Percentiles rank a stretch among this genome's conserved stretches.
Evolutionary conservation across 225 moss, liverwort and hornwort species (phyloP).

Genomic region (Bryum argenteum): DNA sequence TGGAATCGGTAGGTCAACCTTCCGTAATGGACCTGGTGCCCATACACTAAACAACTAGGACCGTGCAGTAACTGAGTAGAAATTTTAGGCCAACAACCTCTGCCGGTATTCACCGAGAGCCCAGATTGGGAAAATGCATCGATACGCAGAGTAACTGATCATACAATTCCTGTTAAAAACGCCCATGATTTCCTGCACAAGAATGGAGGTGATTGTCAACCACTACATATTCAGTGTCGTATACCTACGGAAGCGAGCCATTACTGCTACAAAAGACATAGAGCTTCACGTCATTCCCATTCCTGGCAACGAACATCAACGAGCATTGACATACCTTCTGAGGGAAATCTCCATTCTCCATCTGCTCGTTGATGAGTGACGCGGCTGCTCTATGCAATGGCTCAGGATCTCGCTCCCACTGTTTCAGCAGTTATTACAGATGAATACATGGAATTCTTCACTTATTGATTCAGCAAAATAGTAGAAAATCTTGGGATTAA

Average conservation of each 20-base stretch:
- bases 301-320: background rate
- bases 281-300: background rate
- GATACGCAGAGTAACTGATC: conserved; percentile 95
- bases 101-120: conserved; percentile 84
- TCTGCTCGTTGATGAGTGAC: conserved; percentile 77
- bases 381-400: conserved; percentile 85
- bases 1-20: background rate
- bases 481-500: background rate
- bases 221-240: background rate
- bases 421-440: conserved; percentile 3
- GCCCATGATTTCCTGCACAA: conserved; percentile 85
- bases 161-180: conserved; percentile 96
- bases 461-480: background rate
- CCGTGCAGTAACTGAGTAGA: background rate
- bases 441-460: background rate
- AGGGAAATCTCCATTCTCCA: conserved; percentile 86
- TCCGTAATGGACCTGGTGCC: background rate
- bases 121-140: conserved; percentile 88
- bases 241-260: conserved; percentile 19
- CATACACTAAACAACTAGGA: background rate
- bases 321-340: conserved; percentile 65
- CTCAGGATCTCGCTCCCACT: conserved; percentile 75
- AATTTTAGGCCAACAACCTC: conserved; percentile 41
- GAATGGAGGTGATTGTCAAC: background rate
- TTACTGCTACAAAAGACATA: conserved; percentile 5